Evolutionary conservation across 2,329 filamentous ascomycete species (phyloP), one percentile per base, ranked within the genome.

Genomic region (Colletotrichum tropicicola): DNA sequence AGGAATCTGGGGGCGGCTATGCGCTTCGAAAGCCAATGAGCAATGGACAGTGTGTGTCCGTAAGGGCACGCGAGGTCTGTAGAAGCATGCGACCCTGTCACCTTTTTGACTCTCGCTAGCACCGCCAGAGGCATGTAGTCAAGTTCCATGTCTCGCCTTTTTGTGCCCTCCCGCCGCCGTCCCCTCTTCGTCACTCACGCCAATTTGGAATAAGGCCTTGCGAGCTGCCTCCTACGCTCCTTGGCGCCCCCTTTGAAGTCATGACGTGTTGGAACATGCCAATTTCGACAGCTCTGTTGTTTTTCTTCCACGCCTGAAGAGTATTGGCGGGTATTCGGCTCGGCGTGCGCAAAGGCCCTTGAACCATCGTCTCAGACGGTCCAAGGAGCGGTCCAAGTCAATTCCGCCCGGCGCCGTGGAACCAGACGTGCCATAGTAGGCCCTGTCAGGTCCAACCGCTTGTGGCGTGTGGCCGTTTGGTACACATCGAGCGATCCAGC

Each of bases 11-110:
- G 35, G 57, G 35, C 57, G 49, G 57, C 57, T 61, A 47, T 59
- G 57, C 61, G 61, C 61, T 61, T 65, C 41, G 23, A 30, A 55
- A 41, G 35, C 57, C 57, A 65, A 60, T 45, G 35, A 35, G 27
- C 19, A 28, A 5, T 43, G 13, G 35, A 37, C 27, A 19, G 32
- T 19, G 41, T 32, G 27, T 30, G 27, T 45, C 49, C 30, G 28
- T n/a, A 23, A n/a, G n/a, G n/a, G n/a, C n/a, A 37, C 10, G 32
- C 32, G 32, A 35, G n/a, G 10, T 12, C 32, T 15, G 32, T 13
- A 27, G 13, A 35, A 13, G 32, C 28, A 45, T n/a, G 19, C 30
- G 19, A 37, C 17, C 41, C 35, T n/a, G 17, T 9, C 25, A 17
- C 41, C 15, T 3, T 28, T 19, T 39, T 7, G 23, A 51, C 15